Evolutionary conservation across 176 grass and related monocot genomes (phyloP).

Genomic region (Phragmites australis): DNA sequence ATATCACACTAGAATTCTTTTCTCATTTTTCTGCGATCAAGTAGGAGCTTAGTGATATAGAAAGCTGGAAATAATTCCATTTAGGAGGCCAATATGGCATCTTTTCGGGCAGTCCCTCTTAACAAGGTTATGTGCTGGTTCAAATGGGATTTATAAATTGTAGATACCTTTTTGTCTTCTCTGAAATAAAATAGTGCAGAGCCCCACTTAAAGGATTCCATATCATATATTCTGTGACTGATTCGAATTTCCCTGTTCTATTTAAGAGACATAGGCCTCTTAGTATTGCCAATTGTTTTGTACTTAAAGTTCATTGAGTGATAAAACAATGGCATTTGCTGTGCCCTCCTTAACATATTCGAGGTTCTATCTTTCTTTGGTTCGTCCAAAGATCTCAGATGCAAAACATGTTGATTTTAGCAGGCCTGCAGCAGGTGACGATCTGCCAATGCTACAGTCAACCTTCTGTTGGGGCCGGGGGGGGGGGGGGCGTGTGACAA

Average conservation of each 20-base stretch:
- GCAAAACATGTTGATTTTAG: constrained; percentile 35
- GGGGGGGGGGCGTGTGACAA: too few species aligned
- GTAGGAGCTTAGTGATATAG: background rate
- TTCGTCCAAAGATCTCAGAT: background rate
- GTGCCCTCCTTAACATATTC: background rate
- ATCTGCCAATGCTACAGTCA: constrained; percentile 2
- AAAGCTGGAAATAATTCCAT: constrained; percentile 30
- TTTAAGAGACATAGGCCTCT: constrained; percentile 33
- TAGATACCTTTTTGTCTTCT: background rate
- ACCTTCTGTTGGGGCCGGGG: background rate
- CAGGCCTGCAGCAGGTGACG: constrained; percentile 25
- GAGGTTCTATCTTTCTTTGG: constrained; percentile 1
- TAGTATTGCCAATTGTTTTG: background rate
- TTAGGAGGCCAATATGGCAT: constrained; percentile 2
- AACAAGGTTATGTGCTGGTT: constrained; percentile 21
- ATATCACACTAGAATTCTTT: background rate
- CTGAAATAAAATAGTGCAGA: background rate
- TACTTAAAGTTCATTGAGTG: background rate
- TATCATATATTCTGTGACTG: background rate
- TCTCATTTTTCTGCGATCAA: background rate
- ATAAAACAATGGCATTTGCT: constrained; percentile 43
- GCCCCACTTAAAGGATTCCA: background rate
- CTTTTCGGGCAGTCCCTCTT: background rate
- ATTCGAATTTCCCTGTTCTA: constrained; percentile 24
- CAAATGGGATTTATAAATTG: constrained; percentile 14